phyloP scores from a whole-genome alignment of 2,329 filamentous ascomycete species.

The Hypomyces rosellus region DNA sequence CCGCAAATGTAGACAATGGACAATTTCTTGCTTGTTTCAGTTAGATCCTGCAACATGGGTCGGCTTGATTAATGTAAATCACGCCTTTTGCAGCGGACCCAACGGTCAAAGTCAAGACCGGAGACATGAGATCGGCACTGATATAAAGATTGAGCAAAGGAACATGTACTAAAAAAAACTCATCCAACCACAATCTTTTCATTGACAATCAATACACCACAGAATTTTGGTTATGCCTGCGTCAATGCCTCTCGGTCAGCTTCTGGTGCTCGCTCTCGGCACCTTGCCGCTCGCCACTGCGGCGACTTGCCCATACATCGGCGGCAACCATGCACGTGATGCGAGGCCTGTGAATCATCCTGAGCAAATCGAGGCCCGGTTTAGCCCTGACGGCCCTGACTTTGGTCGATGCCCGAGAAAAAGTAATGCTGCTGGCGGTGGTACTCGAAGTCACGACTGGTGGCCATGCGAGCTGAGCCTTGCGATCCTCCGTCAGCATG shows the following conservation, averaged over 20 bases:
- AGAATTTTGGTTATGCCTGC: conserved; percentile 14
- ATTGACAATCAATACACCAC: conserved; percentile 13
- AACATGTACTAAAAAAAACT: too few relatives aligned
- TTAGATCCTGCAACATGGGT: too few relatives aligned
- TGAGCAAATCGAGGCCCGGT: conserved; percentile 7
- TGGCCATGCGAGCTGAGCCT: conserved; percentile 64
- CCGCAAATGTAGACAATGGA: too few relatives aligned
- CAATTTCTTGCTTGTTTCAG: too few relatives aligned
- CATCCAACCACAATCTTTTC: too few relatives aligned
- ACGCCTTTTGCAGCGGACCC: too few relatives aligned
- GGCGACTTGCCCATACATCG: conserved; percentile 6
- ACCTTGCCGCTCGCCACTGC: conserved; percentile 11
- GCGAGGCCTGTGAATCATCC: neutral
- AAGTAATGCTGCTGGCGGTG: conserved; percentile 48
- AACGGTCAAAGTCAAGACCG: too few relatives aligned
- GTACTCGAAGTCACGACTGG: conserved; percentile 64
- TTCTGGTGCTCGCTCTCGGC: conserved; percentile 10
- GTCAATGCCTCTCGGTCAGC: conserved; percentile 10
- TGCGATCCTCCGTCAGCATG: conserved; percentile 67
- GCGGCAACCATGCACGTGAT: conserved; percentile 7
- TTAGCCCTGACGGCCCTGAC: conserved; percentile 9
- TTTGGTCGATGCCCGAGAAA: conserved; percentile 10
- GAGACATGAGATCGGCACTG: too few relatives aligned
- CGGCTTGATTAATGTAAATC: too few relatives aligned
- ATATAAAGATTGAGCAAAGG: too few relatives aligned